Base-by-base conservation (phyloP, 2,329 filamentous ascomycete species). In the Trichoderma sp. region DNA sequence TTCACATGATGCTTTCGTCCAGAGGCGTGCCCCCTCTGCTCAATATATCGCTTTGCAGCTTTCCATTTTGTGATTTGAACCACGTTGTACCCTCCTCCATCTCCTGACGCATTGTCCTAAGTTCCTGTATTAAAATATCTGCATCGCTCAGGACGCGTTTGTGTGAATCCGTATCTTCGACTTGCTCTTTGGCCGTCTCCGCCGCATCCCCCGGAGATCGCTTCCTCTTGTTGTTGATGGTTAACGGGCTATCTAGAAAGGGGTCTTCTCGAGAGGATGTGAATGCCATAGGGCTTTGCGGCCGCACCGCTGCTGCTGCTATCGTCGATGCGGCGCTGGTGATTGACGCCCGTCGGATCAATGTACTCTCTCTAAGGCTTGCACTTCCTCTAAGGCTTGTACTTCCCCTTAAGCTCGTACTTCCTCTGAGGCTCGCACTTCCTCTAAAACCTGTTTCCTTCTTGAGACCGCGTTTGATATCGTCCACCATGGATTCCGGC, bases 401-500 rank as follows among this genome's bases (percentile, higher is more conserved):
- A 45, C 38, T 45, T 18, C 38, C 38, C 4, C 38, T 45, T 0
- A 45, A 18, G 38, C 38, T 2, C n/a, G 38, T 45, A 45, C 38
- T 45, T 45, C 38, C 38, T 18, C 38, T 41, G 16, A 41, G 16
- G 38, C 38, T 41, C 16, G 38, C 38, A 24, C 24, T 65, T 35
- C 56, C 35, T 9, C 59, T 71, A 2, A 38, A 35, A 33, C 84
- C 84, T 1, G 82, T 79, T 72, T 84, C 85, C 7, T 83, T 83
- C 76, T 84, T 86, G 31, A 85, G 85, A 63, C 85, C 83, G 72
- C 85, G 80, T 78, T 53, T 64, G n/a, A 88, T 85, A 31, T 88
- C 85, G 45, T 85, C 79, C 14, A 87, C 87, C 56, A 91, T 83
- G 3, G 85, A 84, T 77, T 90, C 88, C 6, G 88, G 89, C 3